phyloP scores from a whole-genome alignment of 208 protist species.

The Trypanosoma avium region DNA sequence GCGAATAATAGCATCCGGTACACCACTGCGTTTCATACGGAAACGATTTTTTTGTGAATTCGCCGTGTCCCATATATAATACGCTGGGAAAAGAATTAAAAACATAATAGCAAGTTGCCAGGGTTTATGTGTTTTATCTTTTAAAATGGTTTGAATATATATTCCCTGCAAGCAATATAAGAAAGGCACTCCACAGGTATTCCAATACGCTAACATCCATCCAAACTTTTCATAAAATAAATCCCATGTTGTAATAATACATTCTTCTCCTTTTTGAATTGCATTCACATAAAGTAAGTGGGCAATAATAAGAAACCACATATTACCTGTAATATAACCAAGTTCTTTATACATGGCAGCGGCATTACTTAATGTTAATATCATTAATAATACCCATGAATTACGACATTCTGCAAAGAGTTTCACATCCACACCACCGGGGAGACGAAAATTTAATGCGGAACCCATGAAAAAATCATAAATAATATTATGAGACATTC shows the following conservation, averaged over 20 bases:
- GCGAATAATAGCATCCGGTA: constrained; percentile 64
- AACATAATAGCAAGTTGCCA: constrained; percentile 79
- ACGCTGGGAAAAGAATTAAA: constrained; percentile 60
- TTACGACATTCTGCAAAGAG: constrained; percentile 92
- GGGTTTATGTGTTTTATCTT: constrained; percentile 48
- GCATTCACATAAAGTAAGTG: constrained; percentile 95
- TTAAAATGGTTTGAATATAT: constrained; percentile 86
- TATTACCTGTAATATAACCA: constrained; percentile 80
- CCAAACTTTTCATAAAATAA: constrained; percentile 96
- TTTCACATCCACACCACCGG: constrained; percentile 93
- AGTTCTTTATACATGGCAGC: constrained; percentile 84
- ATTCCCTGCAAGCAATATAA: constrained; percentile 93
- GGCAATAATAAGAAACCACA: constrained; percentile 93
- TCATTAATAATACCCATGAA: constrained; percentile 94
- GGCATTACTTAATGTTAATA: constrained; percentile 88
- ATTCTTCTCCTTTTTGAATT: constrained; percentile 94
- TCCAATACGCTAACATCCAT: constrained; percentile 96
- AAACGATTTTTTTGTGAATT: constrained; percentile 96
- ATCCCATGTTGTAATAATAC: constrained; percentile 94
- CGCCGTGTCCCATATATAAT: constrained; percentile 94
- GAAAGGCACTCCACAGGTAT: constrained; percentile 94
- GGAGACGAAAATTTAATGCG: constrained; percentile 84
- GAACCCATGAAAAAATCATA: constrained; percentile 97
- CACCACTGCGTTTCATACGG: constrained; percentile 81
- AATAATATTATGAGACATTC: constrained; percentile 88